phyloP scores from a whole-genome alignment of 1,139 yeast species.

The Kodamaea alishanica region DNA sequence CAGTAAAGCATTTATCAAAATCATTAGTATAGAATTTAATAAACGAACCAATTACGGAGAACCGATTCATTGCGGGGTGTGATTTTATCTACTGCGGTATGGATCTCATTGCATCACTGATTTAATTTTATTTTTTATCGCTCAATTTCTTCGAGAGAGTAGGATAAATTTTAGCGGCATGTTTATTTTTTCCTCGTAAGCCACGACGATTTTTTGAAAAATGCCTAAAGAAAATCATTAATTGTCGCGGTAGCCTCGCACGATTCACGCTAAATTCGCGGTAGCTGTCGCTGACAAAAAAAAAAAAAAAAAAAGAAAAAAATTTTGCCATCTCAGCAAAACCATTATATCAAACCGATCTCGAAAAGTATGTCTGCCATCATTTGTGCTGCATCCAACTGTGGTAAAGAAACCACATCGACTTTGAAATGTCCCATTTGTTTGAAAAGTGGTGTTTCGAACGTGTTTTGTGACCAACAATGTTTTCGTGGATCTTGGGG shows the following conservation, averaged over 20 bases:
- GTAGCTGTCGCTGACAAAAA: no score
- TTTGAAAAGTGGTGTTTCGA: slow-evolving; percentile 60
- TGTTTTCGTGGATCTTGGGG: slow-evolving; percentile 82
- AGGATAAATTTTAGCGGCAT: no score
- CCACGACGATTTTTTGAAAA: not conserved
- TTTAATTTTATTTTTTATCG: not conserved
- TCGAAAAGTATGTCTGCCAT: slow-evolving; percentile 10
- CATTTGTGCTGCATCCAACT: slow-evolving; percentile 68
- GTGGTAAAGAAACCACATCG: slow-evolving; percentile 78
- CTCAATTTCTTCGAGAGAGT: no score
- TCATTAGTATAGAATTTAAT: no score
- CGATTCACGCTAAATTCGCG: not conserved
- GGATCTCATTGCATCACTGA: not conserved
- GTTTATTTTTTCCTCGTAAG: not conserved
- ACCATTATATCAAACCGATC: not conserved
- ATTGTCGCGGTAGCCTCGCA: not conserved
- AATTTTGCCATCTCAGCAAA: not conserved
- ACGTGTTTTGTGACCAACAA: slow-evolving; percentile 74
- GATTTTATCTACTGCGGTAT: not conserved
- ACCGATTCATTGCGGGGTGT: not conserved
- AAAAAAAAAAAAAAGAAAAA: not conserved
- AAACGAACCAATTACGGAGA: not conserved
- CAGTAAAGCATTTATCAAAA: no score
- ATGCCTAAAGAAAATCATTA: not conserved
- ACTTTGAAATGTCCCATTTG: slow-evolving; percentile 89